These are phyloP conservation scores for Coriolopsis trogii DNA, from an alignment of 1,284 basidiomycete genomes.

Conservation along the genomic window DNA sequence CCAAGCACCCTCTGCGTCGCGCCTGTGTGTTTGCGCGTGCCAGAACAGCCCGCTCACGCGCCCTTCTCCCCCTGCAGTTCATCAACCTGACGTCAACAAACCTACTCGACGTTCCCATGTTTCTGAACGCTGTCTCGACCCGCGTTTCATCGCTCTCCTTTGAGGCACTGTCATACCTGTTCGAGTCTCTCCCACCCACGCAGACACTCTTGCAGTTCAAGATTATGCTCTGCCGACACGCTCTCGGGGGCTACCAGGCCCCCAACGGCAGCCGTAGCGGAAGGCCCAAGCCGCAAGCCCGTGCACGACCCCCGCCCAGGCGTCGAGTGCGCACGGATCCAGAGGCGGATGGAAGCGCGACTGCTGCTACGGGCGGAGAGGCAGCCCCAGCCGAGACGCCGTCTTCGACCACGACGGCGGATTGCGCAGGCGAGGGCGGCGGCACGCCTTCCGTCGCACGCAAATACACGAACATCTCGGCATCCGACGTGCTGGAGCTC, in stretches of 20 bases:
- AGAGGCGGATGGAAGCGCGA: too few species aligned
- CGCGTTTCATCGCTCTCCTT: slow-evolving; percentile 44
- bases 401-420: background rate
- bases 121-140: slow-evolving; percentile 49
- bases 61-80: slow-evolving; percentile 41
- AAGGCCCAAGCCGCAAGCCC: slow-evolving; percentile 39
- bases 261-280: slow-evolving; percentile 11
- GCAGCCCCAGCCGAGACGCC: too few species aligned
- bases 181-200: slow-evolving; percentile 46
- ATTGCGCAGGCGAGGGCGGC: background rate
- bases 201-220: slow-evolving; percentile 48
- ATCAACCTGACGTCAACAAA: slow-evolving; percentile 54
- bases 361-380: slow-evolving; percentile 5
- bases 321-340: slow-evolving; percentile 21
- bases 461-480: slow-evolving; percentile 25
- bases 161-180: slow-evolving; percentile 39
- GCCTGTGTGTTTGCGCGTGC: background rate
- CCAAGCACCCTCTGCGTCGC: background rate
- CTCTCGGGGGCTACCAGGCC: slow-evolving; percentile 16
- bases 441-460: slow-evolving; percentile 26
- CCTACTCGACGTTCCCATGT: slow-evolving; percentile 50
- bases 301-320: slow-evolving; percentile 21
- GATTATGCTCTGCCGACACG: slow-evolving; percentile 49
- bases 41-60: background rate
- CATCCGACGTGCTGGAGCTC: slow-evolving; percentile 42